phyloP scores from a whole-genome alignment of 1,284 basidiomycete species.

The Athelia psychrophila region DNA sequence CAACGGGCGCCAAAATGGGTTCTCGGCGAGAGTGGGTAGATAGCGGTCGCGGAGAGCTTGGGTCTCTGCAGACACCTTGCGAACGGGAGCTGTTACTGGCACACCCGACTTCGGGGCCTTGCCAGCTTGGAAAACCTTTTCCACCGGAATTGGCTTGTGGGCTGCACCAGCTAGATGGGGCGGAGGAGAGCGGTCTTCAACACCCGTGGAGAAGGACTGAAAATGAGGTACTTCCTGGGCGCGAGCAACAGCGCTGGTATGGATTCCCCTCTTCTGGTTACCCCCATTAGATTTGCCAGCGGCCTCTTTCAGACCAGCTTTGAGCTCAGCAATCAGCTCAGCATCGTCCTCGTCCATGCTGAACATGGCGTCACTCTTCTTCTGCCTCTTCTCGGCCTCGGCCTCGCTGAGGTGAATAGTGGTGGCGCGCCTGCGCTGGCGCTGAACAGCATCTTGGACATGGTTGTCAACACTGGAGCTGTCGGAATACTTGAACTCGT shows the following conservation, averaged over 20 bases:
- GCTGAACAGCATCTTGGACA: not conserved
- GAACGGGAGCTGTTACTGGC: not conserved
- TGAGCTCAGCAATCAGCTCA: not conserved
- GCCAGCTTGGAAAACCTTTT: not conserved
- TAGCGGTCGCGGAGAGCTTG: constrained; percentile 22
- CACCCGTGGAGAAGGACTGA: too few relatives aligned
- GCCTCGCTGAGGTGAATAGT: not conserved
- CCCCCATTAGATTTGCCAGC: not conserved
- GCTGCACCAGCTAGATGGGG: not conserved
- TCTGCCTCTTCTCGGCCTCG: not conserved
- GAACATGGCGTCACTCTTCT: not conserved
- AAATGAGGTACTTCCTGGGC: not conserved
- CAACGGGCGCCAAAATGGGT: constrained; percentile 40
- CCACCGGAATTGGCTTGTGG: too few relatives aligned
- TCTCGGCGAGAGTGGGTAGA: constrained; percentile 21
- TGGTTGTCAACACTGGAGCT: not conserved
- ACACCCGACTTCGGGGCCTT: not conserved
- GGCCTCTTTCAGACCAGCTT: not conserved
- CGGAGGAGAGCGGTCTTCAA: not conserved
- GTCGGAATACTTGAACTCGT: constrained; percentile 23
- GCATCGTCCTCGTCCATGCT: not conserved
- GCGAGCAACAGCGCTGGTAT: not conserved
- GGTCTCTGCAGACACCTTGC: not conserved
- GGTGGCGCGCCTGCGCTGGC: not conserved
- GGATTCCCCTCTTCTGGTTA: constrained; percentile 1